These are phyloP conservation scores for Phellopilus nigrolimitatus DNA, from an alignment of 1,284 basidiomycete genomes.

Conservation along the genomic window DNA sequence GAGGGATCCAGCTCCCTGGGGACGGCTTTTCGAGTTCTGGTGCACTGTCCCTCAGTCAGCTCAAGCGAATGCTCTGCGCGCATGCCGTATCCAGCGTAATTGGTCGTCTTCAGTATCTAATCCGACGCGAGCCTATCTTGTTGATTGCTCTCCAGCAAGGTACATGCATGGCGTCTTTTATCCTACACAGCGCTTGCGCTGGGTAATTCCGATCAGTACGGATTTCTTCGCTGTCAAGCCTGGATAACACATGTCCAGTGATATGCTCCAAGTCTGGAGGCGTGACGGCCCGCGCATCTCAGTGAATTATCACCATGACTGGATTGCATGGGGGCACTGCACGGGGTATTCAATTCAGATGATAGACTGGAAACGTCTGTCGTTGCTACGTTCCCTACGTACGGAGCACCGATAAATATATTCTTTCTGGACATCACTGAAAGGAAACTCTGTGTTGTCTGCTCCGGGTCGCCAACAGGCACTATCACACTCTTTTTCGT, in stretches of 20 bases:
- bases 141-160: not conserved
- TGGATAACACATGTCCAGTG: not conserved
- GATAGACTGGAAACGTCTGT: not conserved
- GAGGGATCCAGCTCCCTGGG: not conserved
- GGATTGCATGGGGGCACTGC: not conserved
- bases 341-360: not conserved
- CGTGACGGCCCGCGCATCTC: not conserved
- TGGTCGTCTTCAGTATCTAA: not conserved
- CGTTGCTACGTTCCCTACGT: not conserved
- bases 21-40: not conserved
- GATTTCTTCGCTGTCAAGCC: slow-evolving; percentile 5
- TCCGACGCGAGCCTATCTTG: not conserved
- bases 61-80: not conserved
- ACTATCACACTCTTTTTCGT: not conserved
- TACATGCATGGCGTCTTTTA: not conserved
- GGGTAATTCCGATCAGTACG: not conserved
- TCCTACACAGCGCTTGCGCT: not conserved
- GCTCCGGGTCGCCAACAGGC: not conserved
- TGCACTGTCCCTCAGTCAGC: not conserved
- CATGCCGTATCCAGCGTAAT: not conserved
- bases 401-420: not conserved
- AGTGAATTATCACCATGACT: not conserved
- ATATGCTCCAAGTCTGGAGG: not conserved
- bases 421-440: not conserved
- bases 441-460: not conserved